Conservation (phyloP, 179 eudicot species). For the Heliamphora pulchella region DNA sequence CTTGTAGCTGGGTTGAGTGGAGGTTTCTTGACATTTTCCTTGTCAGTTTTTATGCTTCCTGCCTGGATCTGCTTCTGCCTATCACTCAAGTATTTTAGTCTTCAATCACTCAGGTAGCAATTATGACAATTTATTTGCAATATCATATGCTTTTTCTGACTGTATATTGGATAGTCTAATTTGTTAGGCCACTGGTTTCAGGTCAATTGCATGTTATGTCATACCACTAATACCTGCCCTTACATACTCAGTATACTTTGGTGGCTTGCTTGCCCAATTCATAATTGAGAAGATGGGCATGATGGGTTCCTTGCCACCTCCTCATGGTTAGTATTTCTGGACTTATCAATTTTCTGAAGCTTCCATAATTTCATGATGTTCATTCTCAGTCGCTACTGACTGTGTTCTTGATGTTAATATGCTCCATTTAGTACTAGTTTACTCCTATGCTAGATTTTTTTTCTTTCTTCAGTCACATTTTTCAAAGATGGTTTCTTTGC, state of each 20-base stretch:
- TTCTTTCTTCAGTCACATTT: neutral
- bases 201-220: slow-evolving; percentile 64
- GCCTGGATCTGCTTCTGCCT: slow-evolving; percentile 56
- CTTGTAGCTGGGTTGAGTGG: slow-evolving; percentile 72
- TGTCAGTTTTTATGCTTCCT: slow-evolving; percentile 65
- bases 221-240: slow-evolving; percentile 68
- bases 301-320: slow-evolving; percentile 93
- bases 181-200: slow-evolving; percentile 22
- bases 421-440: neutral
- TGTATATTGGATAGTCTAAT: neutral
- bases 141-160: neutral
- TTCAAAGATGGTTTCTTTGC: neutral
- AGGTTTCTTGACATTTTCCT: slow-evolving; percentile 63
- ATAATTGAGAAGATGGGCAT: slow-evolving; percentile 96
- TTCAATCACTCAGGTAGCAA: slow-evolving; percentile 55
- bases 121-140: neutral
- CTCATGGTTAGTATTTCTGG: slow-evolving; percentile 63
- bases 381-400: too few species aligned
- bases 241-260: slow-evolving; percentile 57
- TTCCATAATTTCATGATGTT: neutral
- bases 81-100: slow-evolving; percentile 35
- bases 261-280: slow-evolving; percentile 68
- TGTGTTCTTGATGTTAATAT: neutral
- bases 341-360: neutral
- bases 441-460: neutral